These are phyloP conservation scores for Phytopythium vexans DNA, from an alignment of 352 stramenopile genomes.

Conservation along the genomic window DNA sequence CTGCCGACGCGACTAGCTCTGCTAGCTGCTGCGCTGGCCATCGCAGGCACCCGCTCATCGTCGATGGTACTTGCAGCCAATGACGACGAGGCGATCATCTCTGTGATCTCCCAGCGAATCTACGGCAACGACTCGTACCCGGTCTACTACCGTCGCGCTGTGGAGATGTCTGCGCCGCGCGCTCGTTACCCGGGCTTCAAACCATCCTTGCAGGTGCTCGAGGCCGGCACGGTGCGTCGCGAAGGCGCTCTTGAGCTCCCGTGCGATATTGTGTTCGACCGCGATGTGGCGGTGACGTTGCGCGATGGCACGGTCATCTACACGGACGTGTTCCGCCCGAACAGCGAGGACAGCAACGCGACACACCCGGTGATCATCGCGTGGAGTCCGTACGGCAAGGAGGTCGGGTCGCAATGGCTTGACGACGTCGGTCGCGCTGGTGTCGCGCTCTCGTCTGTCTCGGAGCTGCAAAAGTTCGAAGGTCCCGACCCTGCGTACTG, in stretches of 20 bases:
- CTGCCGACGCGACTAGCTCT: no score
- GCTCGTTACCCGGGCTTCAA: constrained; percentile 6
- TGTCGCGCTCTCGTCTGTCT: background rate
- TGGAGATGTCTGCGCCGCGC: constrained; percentile 3
- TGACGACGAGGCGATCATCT: constrained; percentile 2
- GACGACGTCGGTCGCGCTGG: background rate
- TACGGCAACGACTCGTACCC: constrained; percentile 9
- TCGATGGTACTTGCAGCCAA: background rate
- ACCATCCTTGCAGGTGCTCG: background rate
- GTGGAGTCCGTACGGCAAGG: constrained; percentile 5
- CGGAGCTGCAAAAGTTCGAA: constrained; percentile 4
- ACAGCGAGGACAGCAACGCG: background rate
- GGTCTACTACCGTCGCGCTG: constrained; percentile 5
- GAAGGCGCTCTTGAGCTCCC: background rate
- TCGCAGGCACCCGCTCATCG: no score
- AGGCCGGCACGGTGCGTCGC: constrained; percentile 5
- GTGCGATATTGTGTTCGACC: no score
- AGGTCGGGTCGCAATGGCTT: constrained; percentile 3
- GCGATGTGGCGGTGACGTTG: background rate
- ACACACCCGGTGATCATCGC: background rate
- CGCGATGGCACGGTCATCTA: constrained; percentile 4
- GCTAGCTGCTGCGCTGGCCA: no score
- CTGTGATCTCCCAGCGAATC: background rate
- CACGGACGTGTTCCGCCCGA: constrained; percentile 3
- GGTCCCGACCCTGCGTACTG: constrained; percentile 1